Percentiles rank a stretch among this genome's conserved stretches.
These are phyloP conservation scores for Perkinsus marinus DNA, from an alignment of 169 alveolate genomes.

Conservation along the genomic window DNA sequence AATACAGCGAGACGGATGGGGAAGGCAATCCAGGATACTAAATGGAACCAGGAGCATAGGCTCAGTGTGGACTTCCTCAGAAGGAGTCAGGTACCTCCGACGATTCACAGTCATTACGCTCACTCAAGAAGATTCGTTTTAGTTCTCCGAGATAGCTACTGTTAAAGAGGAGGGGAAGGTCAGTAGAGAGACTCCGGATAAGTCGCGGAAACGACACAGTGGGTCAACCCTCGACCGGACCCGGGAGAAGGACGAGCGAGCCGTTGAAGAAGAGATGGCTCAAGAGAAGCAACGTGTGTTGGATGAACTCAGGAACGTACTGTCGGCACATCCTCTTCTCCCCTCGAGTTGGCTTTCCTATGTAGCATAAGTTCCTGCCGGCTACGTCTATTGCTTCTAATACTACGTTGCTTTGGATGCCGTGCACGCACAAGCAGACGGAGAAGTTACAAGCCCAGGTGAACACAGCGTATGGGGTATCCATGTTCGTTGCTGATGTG, in stretches of 20 bases:
- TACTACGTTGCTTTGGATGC: background rate
- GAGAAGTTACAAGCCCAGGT: background rate
- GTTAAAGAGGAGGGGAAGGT: background rate
- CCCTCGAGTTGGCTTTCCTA: background rate
- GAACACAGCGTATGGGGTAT: too few species aligned
- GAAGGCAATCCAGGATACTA: background rate
- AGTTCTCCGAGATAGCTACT: background rate
- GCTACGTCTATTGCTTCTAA: background rate
- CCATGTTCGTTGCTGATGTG: too few species aligned
- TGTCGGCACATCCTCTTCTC: too few species aligned
- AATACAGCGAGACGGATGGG: background rate
- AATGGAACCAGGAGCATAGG: background rate
- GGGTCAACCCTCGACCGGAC: background rate
- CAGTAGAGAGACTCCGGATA: background rate
- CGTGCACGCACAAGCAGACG: background rate
- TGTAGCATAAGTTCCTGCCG: background rate
- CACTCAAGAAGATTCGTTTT: background rate
- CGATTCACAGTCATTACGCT: background rate
- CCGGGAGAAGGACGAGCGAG: background rate
- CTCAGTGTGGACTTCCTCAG: background rate
- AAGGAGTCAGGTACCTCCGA: background rate
- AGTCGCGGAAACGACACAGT: background rate
- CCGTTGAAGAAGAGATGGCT: background rate
- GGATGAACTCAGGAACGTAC: background rate
- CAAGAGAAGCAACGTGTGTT: background rate